A percentile compares a stretch with the other conserved stretches of the same genome.
These are phyloP conservation scores for Paecilomyces sp. DNA, from an alignment of 2,329 filamentous ascomycete genomes.

Conservation along the genomic window DNA sequence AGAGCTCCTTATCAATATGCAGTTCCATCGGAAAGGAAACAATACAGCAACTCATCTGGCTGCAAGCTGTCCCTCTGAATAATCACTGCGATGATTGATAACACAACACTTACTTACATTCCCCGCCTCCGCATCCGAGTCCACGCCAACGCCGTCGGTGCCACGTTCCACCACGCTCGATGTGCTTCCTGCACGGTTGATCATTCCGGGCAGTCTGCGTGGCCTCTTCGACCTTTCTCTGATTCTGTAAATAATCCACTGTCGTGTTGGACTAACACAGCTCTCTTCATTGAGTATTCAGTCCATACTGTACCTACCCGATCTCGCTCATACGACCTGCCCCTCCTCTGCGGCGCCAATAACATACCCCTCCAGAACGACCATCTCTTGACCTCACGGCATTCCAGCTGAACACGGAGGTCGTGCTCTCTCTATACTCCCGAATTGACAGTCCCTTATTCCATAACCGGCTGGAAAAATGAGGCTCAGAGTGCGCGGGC, in stretches of 20 bases:
- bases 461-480: conserved; percentile 39
- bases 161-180: neutral
- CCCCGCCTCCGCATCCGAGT: neutral
- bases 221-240: neutral
- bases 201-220: neutral
- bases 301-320: neutral
- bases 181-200: neutral
- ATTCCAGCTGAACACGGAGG: neutral
- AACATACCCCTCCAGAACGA: neutral
- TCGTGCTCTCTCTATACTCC: neutral
- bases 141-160: neutral
- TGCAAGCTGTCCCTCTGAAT: neutral
- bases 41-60: neutral
- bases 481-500: conserved; percentile 68
- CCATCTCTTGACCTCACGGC: neutral
- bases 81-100: neutral
- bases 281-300: neutral
- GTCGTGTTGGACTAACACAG: neutral
- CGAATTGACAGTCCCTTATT: neutral
- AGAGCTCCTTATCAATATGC: neutral
- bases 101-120: too few relatives aligned
- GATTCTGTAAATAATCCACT: neutral
- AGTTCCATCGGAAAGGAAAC: neutral
- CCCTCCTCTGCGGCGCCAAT: neutral
- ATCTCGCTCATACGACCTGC: neutral